Evolutionary conservation across 768 basidiomycete species (phyloP).

Genomic region (Antrodiella citrinella): DNA sequence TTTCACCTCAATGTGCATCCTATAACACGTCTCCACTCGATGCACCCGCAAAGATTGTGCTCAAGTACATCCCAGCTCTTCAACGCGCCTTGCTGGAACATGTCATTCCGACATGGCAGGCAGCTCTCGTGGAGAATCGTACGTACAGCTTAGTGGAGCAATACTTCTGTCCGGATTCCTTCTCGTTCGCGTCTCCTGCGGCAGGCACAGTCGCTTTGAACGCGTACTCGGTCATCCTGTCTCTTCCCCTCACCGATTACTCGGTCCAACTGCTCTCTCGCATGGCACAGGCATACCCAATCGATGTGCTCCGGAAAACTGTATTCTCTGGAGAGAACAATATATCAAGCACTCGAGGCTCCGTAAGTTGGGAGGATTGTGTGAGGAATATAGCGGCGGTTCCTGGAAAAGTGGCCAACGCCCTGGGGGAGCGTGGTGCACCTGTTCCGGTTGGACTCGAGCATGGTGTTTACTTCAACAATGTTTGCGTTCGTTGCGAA

Average conservation of each 20-base stretch:
- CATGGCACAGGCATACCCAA: conserved; percentile 54
- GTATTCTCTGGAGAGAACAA: conserved; percentile 29
- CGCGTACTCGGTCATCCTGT: conserved; percentile 60
- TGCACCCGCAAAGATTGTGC: conserved; percentile 22
- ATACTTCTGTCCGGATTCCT: conserved; percentile 67
- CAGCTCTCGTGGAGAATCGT: conserved; percentile 40
- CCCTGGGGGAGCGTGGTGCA: conserved; percentile 33
- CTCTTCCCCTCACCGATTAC: conserved; percentile 38
- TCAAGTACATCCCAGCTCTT: conserved; percentile 39
- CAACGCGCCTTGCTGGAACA: conserved; percentile 59
- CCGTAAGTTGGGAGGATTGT: conserved; percentile 65
- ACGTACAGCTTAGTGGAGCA: conserved; percentile 43
- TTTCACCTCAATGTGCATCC: conserved; percentile 48
- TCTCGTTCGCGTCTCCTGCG: conserved; percentile 39
- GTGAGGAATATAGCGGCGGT: conserved; percentile 56
- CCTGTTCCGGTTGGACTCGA: conserved; percentile 41
- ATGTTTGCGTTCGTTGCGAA: conserved; percentile 46
- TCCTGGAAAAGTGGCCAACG: conserved; percentile 77
- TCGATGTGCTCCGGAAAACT: conserved; percentile 57
- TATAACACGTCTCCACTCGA: conserved; percentile 35
- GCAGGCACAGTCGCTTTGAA: conserved; percentile 47
- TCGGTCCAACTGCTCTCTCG: conserved; percentile 44
- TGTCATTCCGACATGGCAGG: conserved; percentile 64
- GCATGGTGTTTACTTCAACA: conserved; percentile 47
- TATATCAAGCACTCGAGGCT: background rate